phyloP scores from a whole-genome alignment of 805 yeast species.

The Kodamaea laetipori region DNA sequence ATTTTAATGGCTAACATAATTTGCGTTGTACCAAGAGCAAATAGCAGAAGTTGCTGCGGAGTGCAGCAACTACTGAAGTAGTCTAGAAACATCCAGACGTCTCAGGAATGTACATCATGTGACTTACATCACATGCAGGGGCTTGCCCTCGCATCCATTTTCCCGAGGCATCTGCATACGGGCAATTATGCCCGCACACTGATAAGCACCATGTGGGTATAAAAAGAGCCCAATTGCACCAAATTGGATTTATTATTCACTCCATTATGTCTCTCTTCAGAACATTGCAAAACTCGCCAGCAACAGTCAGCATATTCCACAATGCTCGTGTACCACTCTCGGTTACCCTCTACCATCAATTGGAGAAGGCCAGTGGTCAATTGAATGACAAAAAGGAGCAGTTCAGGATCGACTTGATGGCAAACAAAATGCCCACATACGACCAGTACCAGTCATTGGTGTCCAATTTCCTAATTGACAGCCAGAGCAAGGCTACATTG shows the following conservation, averaged over 20 bases:
- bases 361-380: constrained; percentile 33
- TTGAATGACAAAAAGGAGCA: constrained; percentile 31
- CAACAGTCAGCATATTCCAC: constrained; percentile 45
- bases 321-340: constrained; percentile 37
- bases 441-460: constrained; percentile 39
- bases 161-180: not conserved
- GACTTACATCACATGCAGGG: no score
- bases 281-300: constrained; percentile 44
- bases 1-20: no score
- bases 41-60: no score
- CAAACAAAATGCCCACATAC: constrained; percentile 44
- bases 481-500: constrained; percentile 26
- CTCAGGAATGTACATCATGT: no score
- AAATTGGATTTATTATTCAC: not conserved
- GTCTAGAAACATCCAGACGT: no score
- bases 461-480: constrained; percentile 29
- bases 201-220: not conserved
- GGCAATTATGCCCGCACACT: not conserved
- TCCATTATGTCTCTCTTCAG: constrained; percentile 44
- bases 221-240: not conserved
- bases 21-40: no score
- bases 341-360: constrained; percentile 30
- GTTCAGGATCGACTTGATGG: constrained; percentile 40
- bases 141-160: no score
- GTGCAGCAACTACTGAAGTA: no score